Evolutionary conservation across 768 basidiomycete genomes (phyloP).

Genomic region (Royoungia palumana): DNA sequence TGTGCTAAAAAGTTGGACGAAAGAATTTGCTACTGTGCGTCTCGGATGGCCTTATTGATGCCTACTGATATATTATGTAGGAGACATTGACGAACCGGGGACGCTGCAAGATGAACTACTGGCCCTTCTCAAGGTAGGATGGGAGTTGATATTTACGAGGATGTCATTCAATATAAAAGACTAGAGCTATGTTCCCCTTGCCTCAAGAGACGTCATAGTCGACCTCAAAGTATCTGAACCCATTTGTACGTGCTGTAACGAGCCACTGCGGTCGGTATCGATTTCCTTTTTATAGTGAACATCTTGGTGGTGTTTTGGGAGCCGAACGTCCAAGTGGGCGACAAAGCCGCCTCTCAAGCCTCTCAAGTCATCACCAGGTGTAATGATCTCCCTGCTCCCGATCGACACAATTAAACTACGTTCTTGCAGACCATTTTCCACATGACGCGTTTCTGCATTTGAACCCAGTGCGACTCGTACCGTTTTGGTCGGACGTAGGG

Average conservation of each 20-base stretch:
- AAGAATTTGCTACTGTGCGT: constrained; percentile 74
- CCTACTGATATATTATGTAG: constrained; percentile 18
- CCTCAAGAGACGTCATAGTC: constrained; percentile 50
- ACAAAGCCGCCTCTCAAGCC: constrained; percentile 74
- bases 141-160: neutral
- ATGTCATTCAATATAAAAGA: neutral
- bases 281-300: constrained; percentile 46
- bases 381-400: constrained; percentile 51
- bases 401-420: constrained; percentile 46
- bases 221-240: constrained; percentile 63
- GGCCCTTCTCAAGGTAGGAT: constrained; percentile 64
- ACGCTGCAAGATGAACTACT: constrained; percentile 66
- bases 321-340: constrained; percentile 51
- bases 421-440: no score
- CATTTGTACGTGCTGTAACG: constrained; percentile 57
- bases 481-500: constrained; percentile 45
- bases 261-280: neutral
- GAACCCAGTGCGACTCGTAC: constrained; percentile 30
- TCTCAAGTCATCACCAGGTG: constrained; percentile 48
- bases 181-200: constrained; percentile 69
- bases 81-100: constrained; percentile 45
- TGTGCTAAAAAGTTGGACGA: constrained; percentile 81
- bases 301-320: constrained; percentile 70
- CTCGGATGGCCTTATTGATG: neutral
- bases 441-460: constrained; percentile 33